Evolutionary conservation across 2,329 filamentous ascomycete species (phyloP).

Genomic region (Domatiomyces globalis): DNA sequence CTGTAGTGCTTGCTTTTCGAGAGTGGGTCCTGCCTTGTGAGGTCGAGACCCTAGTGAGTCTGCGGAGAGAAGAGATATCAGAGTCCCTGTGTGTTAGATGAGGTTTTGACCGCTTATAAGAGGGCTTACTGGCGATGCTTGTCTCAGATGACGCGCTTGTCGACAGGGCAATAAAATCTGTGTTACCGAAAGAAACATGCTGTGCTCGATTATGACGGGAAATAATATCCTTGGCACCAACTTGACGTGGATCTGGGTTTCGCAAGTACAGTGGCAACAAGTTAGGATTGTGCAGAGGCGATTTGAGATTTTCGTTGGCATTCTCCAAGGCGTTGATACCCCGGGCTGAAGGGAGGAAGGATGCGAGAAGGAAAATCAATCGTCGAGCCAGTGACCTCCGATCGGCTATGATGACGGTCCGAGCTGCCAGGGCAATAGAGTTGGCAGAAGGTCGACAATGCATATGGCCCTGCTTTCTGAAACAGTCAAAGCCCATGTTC

Average conservation of each 20-base stretch:
- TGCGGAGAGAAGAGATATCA: constrained; percentile 31
- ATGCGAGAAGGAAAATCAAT: constrained; percentile 43
- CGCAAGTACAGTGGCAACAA: constrained; percentile 2
- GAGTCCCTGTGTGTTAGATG: constrained; percentile 25
- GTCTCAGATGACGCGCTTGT: constrained; percentile 33
- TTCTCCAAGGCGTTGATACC: constrained; percentile 7
- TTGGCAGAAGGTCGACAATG: neutral
- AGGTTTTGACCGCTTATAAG: constrained; percentile 17
- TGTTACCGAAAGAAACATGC: neutral
- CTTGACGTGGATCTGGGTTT: neutral
- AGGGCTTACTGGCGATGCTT: constrained; percentile 18
- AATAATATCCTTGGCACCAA: neutral
- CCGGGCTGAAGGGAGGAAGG: constrained; percentile 36
- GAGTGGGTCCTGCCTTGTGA: constrained; percentile 5
- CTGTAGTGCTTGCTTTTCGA: constrained; percentile 36
- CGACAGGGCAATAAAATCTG: constrained; percentile 18
- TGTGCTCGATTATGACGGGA: neutral
- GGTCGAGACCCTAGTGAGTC: constrained; percentile 18
- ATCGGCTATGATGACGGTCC: constrained; percentile 43
- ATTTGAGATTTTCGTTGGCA: constrained; percentile 6
- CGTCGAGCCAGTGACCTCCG: constrained; percentile 47
- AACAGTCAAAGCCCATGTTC: constrained; percentile 39
- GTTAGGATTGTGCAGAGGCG: constrained; percentile 11
- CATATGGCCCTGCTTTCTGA: constrained; percentile 28
- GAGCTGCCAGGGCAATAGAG: constrained; percentile 28